Base-by-base conservation (phyloP, 2,329 filamentous ascomycete genomes). In the Penicillium expansum region DNA sequence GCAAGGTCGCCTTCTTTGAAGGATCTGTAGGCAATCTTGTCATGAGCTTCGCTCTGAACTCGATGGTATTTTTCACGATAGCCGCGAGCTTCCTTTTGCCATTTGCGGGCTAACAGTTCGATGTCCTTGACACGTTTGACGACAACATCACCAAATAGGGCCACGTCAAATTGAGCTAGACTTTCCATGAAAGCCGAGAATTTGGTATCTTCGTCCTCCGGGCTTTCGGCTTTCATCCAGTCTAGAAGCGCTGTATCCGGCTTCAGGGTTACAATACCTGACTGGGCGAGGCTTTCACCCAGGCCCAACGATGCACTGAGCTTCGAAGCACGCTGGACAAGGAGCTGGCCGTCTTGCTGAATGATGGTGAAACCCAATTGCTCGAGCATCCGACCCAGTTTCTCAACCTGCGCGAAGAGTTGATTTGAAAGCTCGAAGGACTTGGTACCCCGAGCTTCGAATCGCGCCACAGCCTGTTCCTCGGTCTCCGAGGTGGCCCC, bases 1-100 rank as follows among this genome's bases (percentile, higher is more conserved):
- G 93, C 94, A 14, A 99, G 82, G 69, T 99, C 94, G 8, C 94
- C 93, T 74, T 97, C 92, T 70, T 97, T 97, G 79, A 99, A 99
- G 49, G 93, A 88, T 59, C 89, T 88, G 72, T 94, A 97, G 2
- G 94, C 92, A 69, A 99, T 97, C 79, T 97, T 97, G 65, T 96
- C 91, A 67, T 96, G 91, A 0, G 91, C 87, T 68, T 97, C 94
- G 67, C 88, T 89, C 63, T 95, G 90, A 44, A 88, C 80, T 14
- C 83, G 79, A 64, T 95, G 90, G 9, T 91, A 89, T 70, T 92
- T 92, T 63, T 97, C 94, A 13, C 93, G 86, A 68, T 96, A 97
- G 1, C 85, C 84, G 33, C 91, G 86, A 30, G 90, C 88, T 71
- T 99, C 94, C 58, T 91, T 91, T 68, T 94, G 92, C 80, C 92